A percentile compares a stretch with the other conserved stretches of the same genome.
Conservation (phyloP, 2,329 filamentous ascomycete genomes). For the Penicillium crustosum region DNA sequence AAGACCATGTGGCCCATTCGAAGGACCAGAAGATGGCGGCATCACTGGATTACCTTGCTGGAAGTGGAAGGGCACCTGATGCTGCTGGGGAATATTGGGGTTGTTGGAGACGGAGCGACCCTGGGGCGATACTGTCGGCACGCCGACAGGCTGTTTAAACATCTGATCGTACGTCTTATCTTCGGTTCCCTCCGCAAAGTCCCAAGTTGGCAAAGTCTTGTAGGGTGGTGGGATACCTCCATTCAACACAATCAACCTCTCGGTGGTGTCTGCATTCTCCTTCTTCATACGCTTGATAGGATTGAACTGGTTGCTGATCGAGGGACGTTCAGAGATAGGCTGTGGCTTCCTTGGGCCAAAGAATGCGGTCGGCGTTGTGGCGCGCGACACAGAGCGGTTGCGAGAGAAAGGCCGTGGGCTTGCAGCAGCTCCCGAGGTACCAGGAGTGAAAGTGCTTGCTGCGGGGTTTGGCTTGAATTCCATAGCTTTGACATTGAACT, state of each 20-base stretch:
- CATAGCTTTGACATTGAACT: slow-evolving; percentile 62
- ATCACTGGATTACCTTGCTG: slow-evolving; percentile 70
- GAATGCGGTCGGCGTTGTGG: slow-evolving; percentile 53
- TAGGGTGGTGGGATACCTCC: slow-evolving; percentile 82
- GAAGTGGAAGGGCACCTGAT: slow-evolving; percentile 79
- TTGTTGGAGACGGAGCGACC: slow-evolving; percentile 59
- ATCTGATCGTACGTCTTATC: slow-evolving; percentile 78
- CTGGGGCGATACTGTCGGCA: slow-evolving; percentile 66
- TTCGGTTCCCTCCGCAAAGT: slow-evolving; percentile 65
- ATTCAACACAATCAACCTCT: slow-evolving; percentile 69
- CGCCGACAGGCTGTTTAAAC: slow-evolving; percentile 67
- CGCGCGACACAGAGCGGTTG: slow-evolving; percentile 47
- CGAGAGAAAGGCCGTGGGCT: slow-evolving; percentile 68
- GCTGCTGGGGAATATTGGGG: slow-evolving; percentile 74
- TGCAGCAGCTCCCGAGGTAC: slow-evolving; percentile 60
- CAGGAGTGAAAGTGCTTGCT: slow-evolving; percentile 77
- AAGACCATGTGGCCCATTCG: slow-evolving; percentile 66
- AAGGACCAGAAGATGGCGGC: slow-evolving; percentile 67
- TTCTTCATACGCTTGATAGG: slow-evolving; percentile 71
- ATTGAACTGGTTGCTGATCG: slow-evolving; percentile 59
- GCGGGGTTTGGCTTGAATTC: slow-evolving; percentile 87
- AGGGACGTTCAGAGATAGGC: slow-evolving; percentile 56
- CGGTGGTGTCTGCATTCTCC: slow-evolving; percentile 52
- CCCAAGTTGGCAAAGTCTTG: slow-evolving; percentile 83
- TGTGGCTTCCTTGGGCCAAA: slow-evolving; percentile 72